These are phyloP conservation scores for Apiospora koreana DNA, from an alignment of 2,329 filamentous ascomycete genomes.

Conservation along the genomic window DNA sequence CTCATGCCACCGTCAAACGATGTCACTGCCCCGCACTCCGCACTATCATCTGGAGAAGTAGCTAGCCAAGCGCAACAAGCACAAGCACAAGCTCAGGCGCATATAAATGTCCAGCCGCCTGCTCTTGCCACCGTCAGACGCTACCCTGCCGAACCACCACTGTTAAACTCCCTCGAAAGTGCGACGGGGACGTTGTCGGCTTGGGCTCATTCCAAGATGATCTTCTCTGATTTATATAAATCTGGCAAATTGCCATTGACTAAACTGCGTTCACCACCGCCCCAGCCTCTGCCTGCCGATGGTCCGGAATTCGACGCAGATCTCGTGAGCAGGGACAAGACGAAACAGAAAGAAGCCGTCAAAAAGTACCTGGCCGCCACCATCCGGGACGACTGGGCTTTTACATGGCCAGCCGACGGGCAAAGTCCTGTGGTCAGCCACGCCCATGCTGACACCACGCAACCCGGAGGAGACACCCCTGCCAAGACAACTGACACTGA, in stretches of 20 bases:
- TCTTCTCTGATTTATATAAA: conserved; percentile 62
- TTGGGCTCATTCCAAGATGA: conserved; percentile 39
- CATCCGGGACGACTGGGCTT: conserved; percentile 62
- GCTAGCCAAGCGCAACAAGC: conserved; percentile 12
- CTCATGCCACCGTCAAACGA: conserved; percentile 13
- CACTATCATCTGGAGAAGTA: conserved; percentile 14
- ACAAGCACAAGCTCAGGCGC: conserved; percentile 4
- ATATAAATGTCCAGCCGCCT: conserved; percentile 7
- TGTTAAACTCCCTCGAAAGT: background rate
- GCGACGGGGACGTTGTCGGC: conserved; percentile 4
- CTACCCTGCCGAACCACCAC: background rate
- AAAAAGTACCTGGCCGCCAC: conserved; percentile 54
- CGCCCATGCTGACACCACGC: background rate
- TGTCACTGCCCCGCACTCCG: conserved; percentile 20
- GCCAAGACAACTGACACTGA: background rate
- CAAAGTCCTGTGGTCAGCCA: background rate
- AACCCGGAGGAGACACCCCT: conserved; percentile 14
- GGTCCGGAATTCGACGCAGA: conserved; percentile 57
- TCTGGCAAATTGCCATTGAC: conserved; percentile 54
- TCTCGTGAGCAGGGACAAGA: conserved; percentile 62
- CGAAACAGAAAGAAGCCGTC: conserved; percentile 64
- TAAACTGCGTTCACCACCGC: conserved; percentile 46
- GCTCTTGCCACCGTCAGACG: background rate
- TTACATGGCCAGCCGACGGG: conserved; percentile 53
- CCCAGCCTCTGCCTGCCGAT: conserved; percentile 27